Evolutionary conservation across 371 early-diverging fungal genomes (phyloP).

Genomic region (Mortierella sp.): DNA sequence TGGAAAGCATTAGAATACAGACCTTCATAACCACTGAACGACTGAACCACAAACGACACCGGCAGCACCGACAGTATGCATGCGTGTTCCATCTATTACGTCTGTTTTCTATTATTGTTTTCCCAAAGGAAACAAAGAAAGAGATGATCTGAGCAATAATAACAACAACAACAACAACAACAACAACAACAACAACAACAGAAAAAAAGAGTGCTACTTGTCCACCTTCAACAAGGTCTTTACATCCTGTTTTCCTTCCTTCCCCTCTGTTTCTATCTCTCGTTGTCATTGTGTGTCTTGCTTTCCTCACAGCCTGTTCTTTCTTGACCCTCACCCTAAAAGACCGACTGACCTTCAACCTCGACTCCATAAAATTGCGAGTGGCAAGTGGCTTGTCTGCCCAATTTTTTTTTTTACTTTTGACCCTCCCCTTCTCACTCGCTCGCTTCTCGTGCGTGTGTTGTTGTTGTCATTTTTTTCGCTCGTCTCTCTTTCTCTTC

Average conservation of each 20-base stretch:
- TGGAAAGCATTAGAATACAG: no score
- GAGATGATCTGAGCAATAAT: background rate
- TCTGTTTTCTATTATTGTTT: background rate
- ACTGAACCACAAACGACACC: background rate
- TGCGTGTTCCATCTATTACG: background rate
- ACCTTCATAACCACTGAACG: no score
- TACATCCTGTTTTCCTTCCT: no score
- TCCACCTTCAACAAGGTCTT: no score
- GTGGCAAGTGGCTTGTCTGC: background rate
- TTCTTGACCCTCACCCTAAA: no score
- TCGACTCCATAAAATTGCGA: background rate
- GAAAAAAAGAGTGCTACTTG: no score
- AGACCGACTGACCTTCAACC: background rate
- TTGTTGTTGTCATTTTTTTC: background rate
- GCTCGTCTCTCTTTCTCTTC: background rate
- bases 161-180: no score
- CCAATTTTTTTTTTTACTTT: background rate
- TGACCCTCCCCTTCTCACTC: background rate
- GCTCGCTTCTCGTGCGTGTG: background rate
- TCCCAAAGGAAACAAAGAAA: background rate
- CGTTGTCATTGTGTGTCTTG: no score
- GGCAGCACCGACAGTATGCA: background rate
- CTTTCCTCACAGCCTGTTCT: no score
- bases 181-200: no score
- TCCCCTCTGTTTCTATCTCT: no score